Conservation (phyloP, 2,329 filamentous ascomycete species). For the Phyllosticta citrichinensis region DNA sequence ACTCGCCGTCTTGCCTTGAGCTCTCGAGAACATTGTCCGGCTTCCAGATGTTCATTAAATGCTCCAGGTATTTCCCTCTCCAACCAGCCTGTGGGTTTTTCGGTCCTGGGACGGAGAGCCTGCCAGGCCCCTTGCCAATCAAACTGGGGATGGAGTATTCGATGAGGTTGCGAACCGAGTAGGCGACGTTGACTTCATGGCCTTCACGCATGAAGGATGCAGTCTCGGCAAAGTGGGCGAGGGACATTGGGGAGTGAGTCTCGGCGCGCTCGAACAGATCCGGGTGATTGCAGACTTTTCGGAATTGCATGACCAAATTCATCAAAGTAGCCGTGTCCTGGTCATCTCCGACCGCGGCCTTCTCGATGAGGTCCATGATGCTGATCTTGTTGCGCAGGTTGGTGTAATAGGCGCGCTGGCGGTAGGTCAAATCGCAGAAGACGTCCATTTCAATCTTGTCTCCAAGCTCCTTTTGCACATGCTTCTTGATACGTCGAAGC, state of each 20-base stretch:
- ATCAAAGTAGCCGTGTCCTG: constrained; percentile 92
- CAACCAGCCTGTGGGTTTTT: constrained; percentile 72
- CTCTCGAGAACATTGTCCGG: constrained; percentile 66
- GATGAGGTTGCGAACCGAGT: constrained; percentile 79
- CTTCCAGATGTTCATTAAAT: constrained; percentile 85
- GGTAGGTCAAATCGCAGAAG: constrained; percentile 93
- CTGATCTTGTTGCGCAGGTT: constrained; percentile 95
- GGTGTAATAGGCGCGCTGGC: constrained; percentile 85
- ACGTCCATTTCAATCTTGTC: constrained; percentile 98
- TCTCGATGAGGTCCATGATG: constrained; percentile 97
- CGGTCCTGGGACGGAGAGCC: constrained; percentile 61
- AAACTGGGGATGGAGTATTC: constrained; percentile 74
- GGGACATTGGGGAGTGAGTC: constrained; percentile 74
- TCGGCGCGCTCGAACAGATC: constrained; percentile 94
- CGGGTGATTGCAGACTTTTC: constrained; percentile 97
- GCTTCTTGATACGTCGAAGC: constrained; percentile 98
- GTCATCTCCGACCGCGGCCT: constrained; percentile 87
- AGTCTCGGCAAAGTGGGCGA: constrained; percentile 85
- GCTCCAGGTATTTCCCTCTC: constrained; percentile 62
- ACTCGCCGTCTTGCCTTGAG: constrained; percentile 51
- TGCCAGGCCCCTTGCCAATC: constrained; percentile 71
- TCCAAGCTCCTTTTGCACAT: constrained; percentile 95
- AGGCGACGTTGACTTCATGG: constrained; percentile 64
- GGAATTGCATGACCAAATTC: constrained; percentile 99
- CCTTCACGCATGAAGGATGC: constrained; percentile 92